Evolutionary conservation across 495 filamentous ascomycete genomes (phyloP).

Genomic region (Sphaerosporella brunnea): DNA sequence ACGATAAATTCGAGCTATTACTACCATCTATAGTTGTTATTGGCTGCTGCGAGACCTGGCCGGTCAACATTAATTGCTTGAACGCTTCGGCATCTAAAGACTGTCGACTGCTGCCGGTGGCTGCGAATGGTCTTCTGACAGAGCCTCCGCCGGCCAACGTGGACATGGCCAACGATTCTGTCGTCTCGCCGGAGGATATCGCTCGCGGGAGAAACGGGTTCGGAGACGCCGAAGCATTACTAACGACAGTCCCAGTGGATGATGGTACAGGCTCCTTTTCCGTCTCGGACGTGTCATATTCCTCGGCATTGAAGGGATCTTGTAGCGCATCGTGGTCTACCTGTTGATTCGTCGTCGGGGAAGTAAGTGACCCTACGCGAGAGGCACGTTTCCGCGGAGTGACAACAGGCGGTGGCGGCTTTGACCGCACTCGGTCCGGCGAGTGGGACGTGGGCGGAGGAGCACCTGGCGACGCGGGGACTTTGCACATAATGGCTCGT

Average conservation of each 20-base stretch:
- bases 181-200: background rate
- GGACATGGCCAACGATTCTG: background rate
- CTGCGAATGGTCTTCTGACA: background rate
- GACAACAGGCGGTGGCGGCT: conserved; percentile 3
- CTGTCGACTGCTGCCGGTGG: conserved; percentile 8
- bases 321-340: background rate
- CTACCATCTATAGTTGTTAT: background rate
- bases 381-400: conserved; percentile 2
- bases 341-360: background rate
- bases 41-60: conserved; percentile 2
- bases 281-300: background rate
- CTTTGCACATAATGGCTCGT: conserved; percentile 1
- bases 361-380: background rate
- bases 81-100: conserved; percentile 22
- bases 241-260: too few relatives aligned
- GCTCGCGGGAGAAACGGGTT: conserved; percentile 1
- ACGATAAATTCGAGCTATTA: conserved; percentile 2
- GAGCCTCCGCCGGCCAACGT: too few relatives aligned
- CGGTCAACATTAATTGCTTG: conserved; percentile 22
- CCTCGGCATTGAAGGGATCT: conserved; percentile 4
- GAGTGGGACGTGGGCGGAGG: background rate
- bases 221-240: background rate
- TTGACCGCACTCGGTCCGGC: background rate
- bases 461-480: background rate
- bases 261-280: background rate